Percentiles rank a stretch among this genome's conserved stretches.
These are phyloP conservation scores for Aspergillus pseudoglaucus DNA, from an alignment of 2,329 filamentous ascomycete genomes.

Conservation along the genomic window DNA sequence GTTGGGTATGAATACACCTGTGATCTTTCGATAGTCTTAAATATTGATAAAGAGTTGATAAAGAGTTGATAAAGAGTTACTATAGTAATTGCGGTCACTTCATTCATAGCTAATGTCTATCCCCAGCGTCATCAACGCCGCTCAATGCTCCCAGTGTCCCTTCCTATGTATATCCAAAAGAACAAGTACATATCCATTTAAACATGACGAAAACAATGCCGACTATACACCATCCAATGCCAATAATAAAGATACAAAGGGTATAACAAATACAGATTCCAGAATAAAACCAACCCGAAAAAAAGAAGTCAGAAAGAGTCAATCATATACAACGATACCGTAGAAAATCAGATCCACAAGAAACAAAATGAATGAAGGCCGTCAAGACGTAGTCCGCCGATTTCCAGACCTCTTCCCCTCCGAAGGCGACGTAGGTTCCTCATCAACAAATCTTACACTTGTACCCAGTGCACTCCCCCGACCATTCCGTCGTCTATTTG, in stretches of 20 bases:
- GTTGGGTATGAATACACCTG: no score
- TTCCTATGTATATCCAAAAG: neutral
- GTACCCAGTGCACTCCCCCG: constrained; percentile 25
- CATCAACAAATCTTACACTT: constrained; percentile 36
- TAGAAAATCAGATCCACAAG: neutral
- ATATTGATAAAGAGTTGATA: no score
- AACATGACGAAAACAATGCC: neutral
- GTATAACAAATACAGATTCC: neutral
- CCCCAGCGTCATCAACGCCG: no score
- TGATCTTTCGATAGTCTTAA: no score
- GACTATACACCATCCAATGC: neutral
- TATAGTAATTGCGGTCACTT: no score
- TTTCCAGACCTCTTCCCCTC: constrained; percentile 32
- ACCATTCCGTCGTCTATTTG: constrained; percentile 19
- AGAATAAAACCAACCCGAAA: no score
- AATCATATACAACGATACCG: neutral
- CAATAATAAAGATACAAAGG: constrained; percentile 2
- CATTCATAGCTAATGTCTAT: no score
- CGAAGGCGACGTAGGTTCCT: constrained; percentile 36
- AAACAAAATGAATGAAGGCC: neutral
- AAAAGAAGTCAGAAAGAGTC: no score
- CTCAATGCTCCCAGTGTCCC: neutral
- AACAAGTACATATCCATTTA: neutral
- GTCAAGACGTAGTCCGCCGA: constrained; percentile 14
- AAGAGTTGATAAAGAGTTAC: no score